Evolutionary conservation across 768 basidiomycete species (phyloP), one percentile per base, ranked within the genome.

Genomic region (Mycena latifolia): DNA sequence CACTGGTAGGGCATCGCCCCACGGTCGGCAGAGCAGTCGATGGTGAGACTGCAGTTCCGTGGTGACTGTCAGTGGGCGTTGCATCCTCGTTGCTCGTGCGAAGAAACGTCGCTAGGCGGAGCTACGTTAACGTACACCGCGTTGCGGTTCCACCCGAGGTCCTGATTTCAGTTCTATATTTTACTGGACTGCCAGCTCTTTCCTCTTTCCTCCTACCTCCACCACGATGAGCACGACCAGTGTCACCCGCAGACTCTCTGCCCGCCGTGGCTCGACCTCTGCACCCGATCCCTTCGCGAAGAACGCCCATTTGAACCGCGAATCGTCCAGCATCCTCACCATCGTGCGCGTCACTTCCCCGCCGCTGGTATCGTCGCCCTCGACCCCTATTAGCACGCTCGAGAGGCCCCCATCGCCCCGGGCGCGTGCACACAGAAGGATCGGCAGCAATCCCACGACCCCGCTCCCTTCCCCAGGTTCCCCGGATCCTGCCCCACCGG

Each of bases 201-300:
- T 14, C 33, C 59, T 37, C 56, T 47, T 46, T 12, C 20, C 20
- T 43, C 41, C n/a, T n/a, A n/a, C 41, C 50, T 48, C 35, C 45
- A 41, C 46, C 45, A 31, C 27, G 46, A 25, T 43, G 20, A 43
- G 41, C 41, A 12, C 63, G 43, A 65, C 55, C 55, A 54, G 46
- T 15, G 54, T 69, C 4, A 63, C 67, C 25, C 78, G 80, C 35
- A 70, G 82, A 48, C 80, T 92, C 41, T 80, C 85, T 27, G 72
- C 83, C 9, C 84, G 93, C 20, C 84, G 92, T 52, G 92, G 92
- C 20, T 94, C 93, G 0, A 77, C 84, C 17, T 81, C 86, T 29
- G 93, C 93, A 0, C 77, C 84, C 2, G 93, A 94, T 74, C 92
- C 93, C 0, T 89, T 82, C 70, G 91, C 85, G 46, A 75, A 80